Base-by-base conservation (phyloP, 2,329 filamentous ascomycete species). In the Saccharata proteae region DNA sequence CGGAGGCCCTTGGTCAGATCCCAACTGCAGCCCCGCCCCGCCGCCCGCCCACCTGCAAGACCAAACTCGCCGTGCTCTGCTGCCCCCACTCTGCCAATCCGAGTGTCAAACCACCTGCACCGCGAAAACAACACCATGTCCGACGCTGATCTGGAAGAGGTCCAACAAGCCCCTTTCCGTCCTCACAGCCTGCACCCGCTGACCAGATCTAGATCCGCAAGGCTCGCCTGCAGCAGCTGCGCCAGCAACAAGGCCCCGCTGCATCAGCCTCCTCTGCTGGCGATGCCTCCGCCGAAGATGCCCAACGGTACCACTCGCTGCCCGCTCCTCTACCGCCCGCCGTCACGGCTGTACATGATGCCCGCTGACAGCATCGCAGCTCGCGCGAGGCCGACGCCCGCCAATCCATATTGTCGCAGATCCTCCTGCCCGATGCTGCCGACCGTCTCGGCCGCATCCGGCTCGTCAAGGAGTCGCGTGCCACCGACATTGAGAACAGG, bases 391-490 rank as follows among this genome's bases (percentile, higher is more conserved):
- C 72, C 41, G 81, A 88, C 54, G 77, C 79, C 22, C 80, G 84
- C 37, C 65, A 75, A 47, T 69, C 73, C 37, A 80, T 94, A 45
- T 77, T 98, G 40, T 73, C 71, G 45, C 90, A 96, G 59, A 96
- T 98, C 64, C 82, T 98, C 39, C 78, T 86, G 48, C 90, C 90
- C 43, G 84, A 88, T 51, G 90, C 90, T 12, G 81, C 84, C 38
- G 90, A 98, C 62, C 81, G 90, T 10, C 71, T 98, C 1, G 84
- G 83, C 35, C 83, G 90, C 43, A 96, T 98, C 61, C 80, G 88
- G 19, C 76, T 98, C 38, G 90, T 98, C 51, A 96, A 96, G 62
- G 84, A 86, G 54, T 77, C 79, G 45, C 82, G 90, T 48, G 90
- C 90, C 20, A 72, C 70, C 39, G 85, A 94, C 49, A 74, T 98